Conservation (phyloP, 306 rosid genomes). For the Cucumis melo region DNA sequence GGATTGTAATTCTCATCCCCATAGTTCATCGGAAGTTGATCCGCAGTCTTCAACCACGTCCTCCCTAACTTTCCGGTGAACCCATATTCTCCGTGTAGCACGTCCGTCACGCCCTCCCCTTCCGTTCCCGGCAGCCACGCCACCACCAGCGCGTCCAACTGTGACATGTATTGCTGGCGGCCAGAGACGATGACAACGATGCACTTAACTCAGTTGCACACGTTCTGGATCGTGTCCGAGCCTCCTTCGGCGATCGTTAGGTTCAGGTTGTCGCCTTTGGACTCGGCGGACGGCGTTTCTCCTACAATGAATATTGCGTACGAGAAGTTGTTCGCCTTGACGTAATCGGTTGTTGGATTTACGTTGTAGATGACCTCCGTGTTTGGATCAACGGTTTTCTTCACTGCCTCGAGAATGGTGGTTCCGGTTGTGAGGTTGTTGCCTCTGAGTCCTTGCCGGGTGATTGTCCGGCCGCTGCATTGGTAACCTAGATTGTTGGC, state of each 20-base stretch:
- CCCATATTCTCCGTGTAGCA: background rate
- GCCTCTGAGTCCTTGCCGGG: constrained; percentile 7
- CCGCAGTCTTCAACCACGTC: constrained; percentile 7
- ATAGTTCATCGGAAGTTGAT: constrained; percentile 7
- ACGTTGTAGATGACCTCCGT: background rate
- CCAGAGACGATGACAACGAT: constrained; percentile 4
- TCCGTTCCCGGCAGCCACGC: constrained; percentile 11
- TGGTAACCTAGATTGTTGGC: constrained; percentile 9
- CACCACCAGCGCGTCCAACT: constrained; percentile 3
- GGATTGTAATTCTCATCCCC: background rate
- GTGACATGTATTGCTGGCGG: background rate
- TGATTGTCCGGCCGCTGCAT: constrained; percentile 9
- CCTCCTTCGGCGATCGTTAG: background rate
- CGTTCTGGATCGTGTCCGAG: background rate
- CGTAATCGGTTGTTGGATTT: background rate
- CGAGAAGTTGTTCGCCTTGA: constrained; percentile 6
- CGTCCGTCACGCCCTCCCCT: background rate
- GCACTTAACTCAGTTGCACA: background rate
- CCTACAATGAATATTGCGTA: background rate
- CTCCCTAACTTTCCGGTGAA: constrained; percentile 1
- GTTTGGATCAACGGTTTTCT: background rate
- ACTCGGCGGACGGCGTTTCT: constrained; percentile 4
- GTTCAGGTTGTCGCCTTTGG: background rate
- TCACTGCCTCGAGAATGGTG: constrained; percentile 6
- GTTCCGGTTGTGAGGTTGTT: constrained; percentile 11